Conservation (phyloP, 2,329 filamentous ascomycete genomes). For the Paecilomyces dactylethromorphus region DNA sequence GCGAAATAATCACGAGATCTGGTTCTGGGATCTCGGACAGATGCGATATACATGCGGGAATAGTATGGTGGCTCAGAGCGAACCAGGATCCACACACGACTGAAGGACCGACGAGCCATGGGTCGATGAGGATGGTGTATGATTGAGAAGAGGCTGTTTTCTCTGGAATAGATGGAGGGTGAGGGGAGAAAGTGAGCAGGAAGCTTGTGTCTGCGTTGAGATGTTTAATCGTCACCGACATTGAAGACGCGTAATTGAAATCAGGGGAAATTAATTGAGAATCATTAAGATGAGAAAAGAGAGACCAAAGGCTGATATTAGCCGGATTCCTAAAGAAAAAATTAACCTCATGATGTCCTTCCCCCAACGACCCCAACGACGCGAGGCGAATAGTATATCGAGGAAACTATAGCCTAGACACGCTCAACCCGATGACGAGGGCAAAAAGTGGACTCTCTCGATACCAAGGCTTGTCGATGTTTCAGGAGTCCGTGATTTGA, state of each 20-base stretch:
- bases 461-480: not conserved
- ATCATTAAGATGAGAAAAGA: too few relatives aligned
- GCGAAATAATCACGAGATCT: conserved; percentile 54
- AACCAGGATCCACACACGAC: conserved; percentile 57
- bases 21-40: conserved; percentile 48
- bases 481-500: not conserved
- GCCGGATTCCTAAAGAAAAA: not conserved
- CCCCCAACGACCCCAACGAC: not conserved
- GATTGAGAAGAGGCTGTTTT: conserved; percentile 13
- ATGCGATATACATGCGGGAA: conserved; percentile 51
- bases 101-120: conserved; percentile 59
- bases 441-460: too few relatives aligned
- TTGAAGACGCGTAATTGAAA: not conserved
- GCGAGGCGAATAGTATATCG: not conserved
- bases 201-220: conserved; percentile 27
- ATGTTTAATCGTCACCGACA: conserved; percentile 19
- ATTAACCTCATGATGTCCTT: not conserved
- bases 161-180: conserved; percentile 1
- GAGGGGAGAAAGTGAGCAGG: conserved; percentile 22
- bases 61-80: conserved; percentile 52
- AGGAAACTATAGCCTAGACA: not conserved
- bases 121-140: conserved; percentile 65
- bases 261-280: not conserved
- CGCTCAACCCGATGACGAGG: not conserved
- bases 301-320: too few relatives aligned